These are phyloP conservation scores for Nasturtium officinale DNA, from an alignment of 345 rosid genomes.

Conservation along the genomic window DNA sequence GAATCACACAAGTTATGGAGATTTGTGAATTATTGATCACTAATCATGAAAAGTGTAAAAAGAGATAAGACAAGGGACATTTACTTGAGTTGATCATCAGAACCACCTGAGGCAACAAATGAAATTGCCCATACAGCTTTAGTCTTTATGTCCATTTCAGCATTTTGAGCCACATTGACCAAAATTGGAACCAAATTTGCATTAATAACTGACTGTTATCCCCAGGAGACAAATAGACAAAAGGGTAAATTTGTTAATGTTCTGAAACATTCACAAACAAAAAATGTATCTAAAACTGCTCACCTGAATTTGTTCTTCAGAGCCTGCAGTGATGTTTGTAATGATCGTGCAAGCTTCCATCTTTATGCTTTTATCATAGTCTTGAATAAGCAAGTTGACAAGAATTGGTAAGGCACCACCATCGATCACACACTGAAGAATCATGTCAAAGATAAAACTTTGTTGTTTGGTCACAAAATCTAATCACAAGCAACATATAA, in stretches of 20 bases:
- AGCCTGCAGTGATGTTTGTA: not conserved
- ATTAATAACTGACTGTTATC: slow-evolving; percentile 54
- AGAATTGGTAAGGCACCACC: not conserved
- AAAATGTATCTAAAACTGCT: not conserved
- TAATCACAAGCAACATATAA: not conserved
- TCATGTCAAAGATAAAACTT: not conserved
- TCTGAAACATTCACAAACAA: not conserved
- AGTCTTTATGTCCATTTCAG: slow-evolving; percentile 58
- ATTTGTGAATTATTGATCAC: not conserved
- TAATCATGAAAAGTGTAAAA: not conserved
- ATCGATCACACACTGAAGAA: not conserved
- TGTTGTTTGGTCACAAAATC: not conserved
- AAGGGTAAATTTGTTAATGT: not conserved
- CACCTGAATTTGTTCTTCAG: not conserved
- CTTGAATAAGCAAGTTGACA: not conserved
- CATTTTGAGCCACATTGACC: slow-evolving; percentile 59
- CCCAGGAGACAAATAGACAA: not conserved
- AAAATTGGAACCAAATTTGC: slow-evolving; percentile 54
- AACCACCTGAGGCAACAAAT: slow-evolving; percentile 58
- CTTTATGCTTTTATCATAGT: not conserved
- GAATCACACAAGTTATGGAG: slow-evolving; percentile 6
- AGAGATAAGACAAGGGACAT: not conserved
- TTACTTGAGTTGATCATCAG: slow-evolving; percentile 67
- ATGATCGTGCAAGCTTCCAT: not conserved
- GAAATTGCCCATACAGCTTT: slow-evolving; percentile 15